These are phyloP conservation scores for Phytopythium litorale DNA, from an alignment of 352 stramenopile species.

Conservation along the genomic window DNA sequence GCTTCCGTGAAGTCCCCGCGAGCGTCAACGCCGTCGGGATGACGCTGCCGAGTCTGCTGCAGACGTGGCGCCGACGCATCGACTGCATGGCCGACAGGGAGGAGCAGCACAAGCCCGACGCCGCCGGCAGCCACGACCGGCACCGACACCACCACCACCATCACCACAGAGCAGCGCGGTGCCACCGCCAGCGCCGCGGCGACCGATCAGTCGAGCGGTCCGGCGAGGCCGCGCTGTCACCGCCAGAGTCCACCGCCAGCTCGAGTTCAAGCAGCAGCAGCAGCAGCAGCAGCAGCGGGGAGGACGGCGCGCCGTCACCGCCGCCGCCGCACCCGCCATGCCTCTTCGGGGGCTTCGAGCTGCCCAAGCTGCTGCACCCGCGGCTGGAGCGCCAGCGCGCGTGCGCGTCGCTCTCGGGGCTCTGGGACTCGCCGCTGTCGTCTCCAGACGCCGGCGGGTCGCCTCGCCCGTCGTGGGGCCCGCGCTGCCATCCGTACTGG, in stretches of 20 bases:
- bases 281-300: neutral
- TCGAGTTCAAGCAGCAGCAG: neutral
- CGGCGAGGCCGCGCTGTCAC: neutral
- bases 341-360: constrained; percentile 8
- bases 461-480: neutral
- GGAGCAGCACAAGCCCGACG: neutral
- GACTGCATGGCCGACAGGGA: constrained; percentile 16
- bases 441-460: constrained; percentile 9
- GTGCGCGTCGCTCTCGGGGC: constrained; percentile 15
- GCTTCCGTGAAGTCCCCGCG: neutral
- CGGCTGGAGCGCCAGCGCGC: constrained; percentile 24
- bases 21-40: neutral
- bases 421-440: constrained; percentile 20
- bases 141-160: neutral
- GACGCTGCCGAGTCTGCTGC: constrained; percentile 19
- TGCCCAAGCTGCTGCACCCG: constrained; percentile 20
- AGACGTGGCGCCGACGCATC: constrained; percentile 27
- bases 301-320: neutral
- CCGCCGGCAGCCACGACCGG: neutral
- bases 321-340: neutral
- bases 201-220: neutral
- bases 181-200: constrained; percentile 7
- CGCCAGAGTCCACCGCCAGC: constrained; percentile 1
- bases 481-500: constrained; percentile 9
- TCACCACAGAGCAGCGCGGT: neutral